These are phyloP conservation scores for Ophiostoma pallidulum DNA, from an alignment of 2,329 filamentous ascomycete genomes.

Conservation along the genomic window DNA sequence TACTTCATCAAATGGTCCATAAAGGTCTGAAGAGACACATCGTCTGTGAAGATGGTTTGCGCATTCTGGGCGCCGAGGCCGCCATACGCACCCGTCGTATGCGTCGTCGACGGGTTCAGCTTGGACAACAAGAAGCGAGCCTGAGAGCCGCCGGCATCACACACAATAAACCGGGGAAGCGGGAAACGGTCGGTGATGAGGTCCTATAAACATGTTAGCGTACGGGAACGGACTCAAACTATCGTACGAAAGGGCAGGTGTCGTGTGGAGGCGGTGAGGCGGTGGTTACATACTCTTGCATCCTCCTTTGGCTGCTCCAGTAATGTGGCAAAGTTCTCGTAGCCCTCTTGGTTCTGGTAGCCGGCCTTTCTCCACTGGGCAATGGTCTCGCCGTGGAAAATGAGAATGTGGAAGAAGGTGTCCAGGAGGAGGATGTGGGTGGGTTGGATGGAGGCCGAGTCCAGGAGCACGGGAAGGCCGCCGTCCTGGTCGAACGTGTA, in stretches of 20 bases:
- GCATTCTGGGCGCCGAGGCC: slow-evolving; percentile 76
- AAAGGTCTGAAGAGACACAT: slow-evolving; percentile 95
- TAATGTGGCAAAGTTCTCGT: slow-evolving; percentile 86
- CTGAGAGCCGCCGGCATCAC: slow-evolving; percentile 95
- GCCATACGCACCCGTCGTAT: slow-evolving; percentile 86
- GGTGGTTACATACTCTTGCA: slow-evolving; percentile 51
- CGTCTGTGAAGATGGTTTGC: slow-evolving; percentile 98
- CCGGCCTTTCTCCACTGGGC: slow-evolving; percentile 97
- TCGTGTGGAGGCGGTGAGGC: too few relatives aligned
- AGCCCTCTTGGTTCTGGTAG: slow-evolving; percentile 95
- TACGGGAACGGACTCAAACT: too few relatives aligned
- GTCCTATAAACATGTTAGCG: slow-evolving; percentile 52
- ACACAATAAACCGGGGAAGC: slow-evolving; percentile 96
- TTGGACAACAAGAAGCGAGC: slow-evolving; percentile 95
- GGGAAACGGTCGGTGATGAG: slow-evolving; percentile 96
- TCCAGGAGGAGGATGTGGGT: slow-evolving; percentile 90
- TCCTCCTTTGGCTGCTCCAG: slow-evolving; percentile 94
- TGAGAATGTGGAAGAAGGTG: slow-evolving; percentile 98
- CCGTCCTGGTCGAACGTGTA: slow-evolving; percentile 97
- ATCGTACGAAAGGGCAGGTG: too few relatives aligned
- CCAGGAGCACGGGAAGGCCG: slow-evolving; percentile 83
- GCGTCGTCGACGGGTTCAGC: slow-evolving; percentile 93
- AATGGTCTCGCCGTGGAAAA: slow-evolving; percentile 97
- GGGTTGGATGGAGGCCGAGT: slow-evolving; percentile 92
- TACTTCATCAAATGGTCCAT: slow-evolving; percentile 99